These are phyloP conservation scores for Podochytrium sp. DNA, from an alignment of 192 early-diverging fungal genomes.

Conservation along the genomic window DNA sequence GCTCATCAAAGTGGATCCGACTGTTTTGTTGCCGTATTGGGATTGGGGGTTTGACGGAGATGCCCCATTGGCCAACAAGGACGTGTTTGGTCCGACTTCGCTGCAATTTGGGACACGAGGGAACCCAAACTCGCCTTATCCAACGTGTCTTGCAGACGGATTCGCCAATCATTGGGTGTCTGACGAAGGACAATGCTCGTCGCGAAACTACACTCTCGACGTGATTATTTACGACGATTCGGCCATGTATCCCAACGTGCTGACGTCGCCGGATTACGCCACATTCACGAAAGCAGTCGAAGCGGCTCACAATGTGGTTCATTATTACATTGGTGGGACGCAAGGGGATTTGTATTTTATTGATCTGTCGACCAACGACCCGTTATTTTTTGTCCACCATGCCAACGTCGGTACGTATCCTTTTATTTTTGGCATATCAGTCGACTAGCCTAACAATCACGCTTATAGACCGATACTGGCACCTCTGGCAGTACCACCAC, in stretches of 20 bases:
- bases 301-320: conserved; percentile 33
- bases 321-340: conserved; percentile 34
- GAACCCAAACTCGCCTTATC: conserved; percentile 1
- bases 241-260: conserved; percentile 13
- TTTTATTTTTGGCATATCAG: neutral
- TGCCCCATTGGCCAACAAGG: conserved; percentile 17
- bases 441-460: neutral
- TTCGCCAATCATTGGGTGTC: conserved; percentile 30
- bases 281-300: conserved; percentile 26
- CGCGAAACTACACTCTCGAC: conserved; percentile 29
- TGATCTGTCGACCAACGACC: conserved; percentile 43
- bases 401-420: conserved; percentile 41
- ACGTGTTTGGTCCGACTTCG: conserved; percentile 17
- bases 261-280: conserved; percentile 1
- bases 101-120: conserved; percentile 32
- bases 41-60: conserved; percentile 52
- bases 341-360: conserved; percentile 33
- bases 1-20: conserved; percentile 25
- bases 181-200: conserved; percentile 10
- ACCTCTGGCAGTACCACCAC: conserved; percentile 32
- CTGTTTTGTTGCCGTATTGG: conserved; percentile 47
- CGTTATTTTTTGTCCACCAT: conserved; percentile 50
- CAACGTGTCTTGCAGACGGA: conserved; percentile 30
- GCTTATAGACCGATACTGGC: conserved; percentile 35
- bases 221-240: conserved; percentile 19